Evolutionary conservation across 1,139 yeast genomes (phyloP), one percentile per base, ranked within the genome.

Genomic region (Yamadazyma aaseri): DNA sequence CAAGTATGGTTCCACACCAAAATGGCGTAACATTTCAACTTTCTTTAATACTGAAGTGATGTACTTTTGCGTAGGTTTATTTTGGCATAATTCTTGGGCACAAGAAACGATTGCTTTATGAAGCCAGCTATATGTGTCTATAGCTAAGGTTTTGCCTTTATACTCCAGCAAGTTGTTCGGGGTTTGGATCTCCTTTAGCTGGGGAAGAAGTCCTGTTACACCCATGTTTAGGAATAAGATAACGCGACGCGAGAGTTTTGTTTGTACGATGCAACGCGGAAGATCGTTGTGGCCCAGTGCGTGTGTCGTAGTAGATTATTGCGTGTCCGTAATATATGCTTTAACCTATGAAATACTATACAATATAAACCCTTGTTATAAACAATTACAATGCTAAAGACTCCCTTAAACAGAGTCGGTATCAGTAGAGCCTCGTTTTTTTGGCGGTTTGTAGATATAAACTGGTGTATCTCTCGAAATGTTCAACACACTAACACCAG

Each of bases 51-150:
- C 73, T 45, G 76, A 84, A 28, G 70, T 69, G 25, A 83, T 56
- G 51, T 83, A 86, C 46, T 73, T 74, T 5, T 73, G 65, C 0
- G 97, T 87, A 0, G 90, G 89, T 34, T 64, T 60, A 17, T 79
- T 86, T 38, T 74, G 65, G 9, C 90, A 89, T 31, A 94, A 65
- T 35, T 92, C 96, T 56, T 77, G 78, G 0, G 97, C 86, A 60
- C 98, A 90, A 10, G 87, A 68, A 31, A 83, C 73, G 3, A 86
- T 79, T 3, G 95, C 90, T 41, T 87, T 76, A 58, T 94, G 98
- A 8, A 94, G 72, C 99, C 99, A 94, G 1, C 97, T 92, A 53
- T 89, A 94, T 1, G 96, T 92, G 54, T 94, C 99, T 15, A 94
- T 81, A 0, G 96, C 99, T 29, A 94, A 63, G 0, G 87, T 80